Base-by-base conservation (phyloP, 768 basidiomycete species). In the Leucocoprinus leucothites region DNA sequence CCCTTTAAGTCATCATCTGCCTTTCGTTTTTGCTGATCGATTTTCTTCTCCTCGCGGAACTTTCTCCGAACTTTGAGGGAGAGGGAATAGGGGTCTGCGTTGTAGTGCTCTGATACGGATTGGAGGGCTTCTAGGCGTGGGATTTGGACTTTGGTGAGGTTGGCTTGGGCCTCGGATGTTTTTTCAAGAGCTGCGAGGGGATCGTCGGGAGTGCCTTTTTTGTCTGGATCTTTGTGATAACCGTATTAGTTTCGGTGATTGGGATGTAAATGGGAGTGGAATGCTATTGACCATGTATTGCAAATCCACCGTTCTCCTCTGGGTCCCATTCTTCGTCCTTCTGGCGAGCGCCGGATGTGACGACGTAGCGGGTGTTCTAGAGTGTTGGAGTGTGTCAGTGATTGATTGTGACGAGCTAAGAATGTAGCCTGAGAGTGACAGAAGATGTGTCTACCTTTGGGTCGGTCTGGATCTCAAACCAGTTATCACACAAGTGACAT, bases 391-490 rank as follows among this genome's bases (percentile, higher is more conserved):
- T 7, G 9, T 31, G 47, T 48, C 47, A 48, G 47, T 16, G 28
- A 48, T 31, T 9, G 45, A 38, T n/a, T n/a, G 11, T 38, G 38
- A 38, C 16, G 9, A 38, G 38, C 31, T 34, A 13, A n/a, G n/a
- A 9, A 25, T 13, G 22, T 3, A 11, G 5, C 22, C 3, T 24
- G 24, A 24, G 24, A 14, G 22, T 31, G 31, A 18, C n/a, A 48
- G 31, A n/a, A 13, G 11, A 47, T 9, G 11, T 7, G 14, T 19
- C 28, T 60, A 91, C 95, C 86, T 98, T 89, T 2, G 96, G 96
- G 64, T 99, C 96, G 7, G 97, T 98, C 60, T 95, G 83, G 50
- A 99, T 94, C 74, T 97, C 95, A 60, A 98, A 98, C 94, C 94
- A 96, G n/a, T 86, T 87, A 60, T 85, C 84, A 65, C 97, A 98